Evolutionary conservation across 495 filamentous ascomycete genomes (phyloP).

Genomic region (Elaphomyces granulatus): DNA sequence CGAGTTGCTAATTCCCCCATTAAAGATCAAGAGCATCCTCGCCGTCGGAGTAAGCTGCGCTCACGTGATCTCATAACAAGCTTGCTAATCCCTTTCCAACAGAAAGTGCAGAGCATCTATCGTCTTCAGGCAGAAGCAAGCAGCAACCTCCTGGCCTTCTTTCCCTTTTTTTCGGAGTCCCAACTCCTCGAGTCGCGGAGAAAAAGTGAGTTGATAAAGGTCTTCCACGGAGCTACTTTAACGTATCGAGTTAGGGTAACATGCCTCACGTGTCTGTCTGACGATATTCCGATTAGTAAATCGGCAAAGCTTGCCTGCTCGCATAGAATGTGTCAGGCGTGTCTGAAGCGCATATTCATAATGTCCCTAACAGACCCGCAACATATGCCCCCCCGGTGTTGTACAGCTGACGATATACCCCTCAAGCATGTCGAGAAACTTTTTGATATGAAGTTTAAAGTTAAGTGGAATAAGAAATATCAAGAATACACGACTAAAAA

Average conservation of each 20-base stretch:
- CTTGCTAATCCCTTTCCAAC: no score
- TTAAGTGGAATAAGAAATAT: constrained; percentile 62
- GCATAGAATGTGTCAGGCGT: constrained; percentile 64
- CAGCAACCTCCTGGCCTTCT: no score
- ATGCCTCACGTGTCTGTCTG: constrained; percentile 54
- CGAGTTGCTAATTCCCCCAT: constrained; percentile 1
- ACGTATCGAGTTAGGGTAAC: constrained; percentile 32
- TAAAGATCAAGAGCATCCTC: not conserved
- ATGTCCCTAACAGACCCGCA: constrained; percentile 58
- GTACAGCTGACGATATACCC: constrained; percentile 55
- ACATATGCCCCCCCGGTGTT: constrained; percentile 72
- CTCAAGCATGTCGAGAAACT: constrained; percentile 58
- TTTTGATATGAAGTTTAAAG: constrained; percentile 60
- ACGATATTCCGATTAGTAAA: constrained; percentile 42
- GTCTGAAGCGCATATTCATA: constrained; percentile 56
- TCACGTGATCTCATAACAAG: no score
- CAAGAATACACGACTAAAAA: constrained; percentile 58
- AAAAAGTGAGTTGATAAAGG: constrained; percentile 1
- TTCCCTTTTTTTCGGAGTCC: no score
- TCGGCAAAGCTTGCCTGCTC: constrained; percentile 56
- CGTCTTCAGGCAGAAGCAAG: no score
- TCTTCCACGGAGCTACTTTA: no score
- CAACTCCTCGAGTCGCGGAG: not conserved
- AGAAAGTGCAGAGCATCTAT: no score
- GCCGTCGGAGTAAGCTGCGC: no score